A percentile compares a stretch with the other conserved stretches of the same genome.
Evolutionary conservation across 2,329 filamentous ascomycete genomes (phyloP).

Genomic region (Apiospora marii): DNA sequence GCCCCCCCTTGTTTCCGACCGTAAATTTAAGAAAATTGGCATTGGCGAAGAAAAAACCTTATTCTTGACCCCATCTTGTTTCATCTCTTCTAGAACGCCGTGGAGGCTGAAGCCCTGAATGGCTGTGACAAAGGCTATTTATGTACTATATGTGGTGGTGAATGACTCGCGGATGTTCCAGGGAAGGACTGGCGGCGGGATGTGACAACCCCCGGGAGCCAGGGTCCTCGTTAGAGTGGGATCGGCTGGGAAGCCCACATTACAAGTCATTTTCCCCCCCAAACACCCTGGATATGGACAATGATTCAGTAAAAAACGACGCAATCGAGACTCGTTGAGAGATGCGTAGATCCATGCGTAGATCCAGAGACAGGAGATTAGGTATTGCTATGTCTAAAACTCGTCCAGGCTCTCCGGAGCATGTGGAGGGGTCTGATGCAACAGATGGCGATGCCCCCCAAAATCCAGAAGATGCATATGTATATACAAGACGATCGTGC

Average conservation of each 20-base stretch:
- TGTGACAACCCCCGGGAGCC: not conserved
- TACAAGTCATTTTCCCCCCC: not conserved
- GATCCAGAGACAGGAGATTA: constrained; percentile 11
- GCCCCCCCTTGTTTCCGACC: not conserved
- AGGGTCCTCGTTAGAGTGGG: not conserved
- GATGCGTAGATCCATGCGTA: not conserved
- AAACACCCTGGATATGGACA: not conserved
- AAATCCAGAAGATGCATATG: not conserved
- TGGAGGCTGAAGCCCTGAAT: constrained; percentile 1
- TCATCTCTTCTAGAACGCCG: not conserved
- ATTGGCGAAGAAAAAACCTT: not conserved
- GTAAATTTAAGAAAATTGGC: not conserved
- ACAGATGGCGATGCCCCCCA: not conserved
- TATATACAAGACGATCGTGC: not conserved
- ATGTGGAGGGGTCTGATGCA: constrained; percentile 8
- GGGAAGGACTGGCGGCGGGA: not conserved
- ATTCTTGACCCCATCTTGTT: not conserved
- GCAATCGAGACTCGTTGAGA: too few relatives aligned
- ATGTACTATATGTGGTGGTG: not conserved
- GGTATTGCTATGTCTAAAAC: not conserved
- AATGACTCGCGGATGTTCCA: not conserved
- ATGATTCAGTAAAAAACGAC: not conserved
- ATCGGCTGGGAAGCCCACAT: not conserved
- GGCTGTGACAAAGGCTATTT: not conserved
- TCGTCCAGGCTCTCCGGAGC: constrained; percentile 10